phyloP scores from a whole-genome alignment of 176 grass and related monocot species.

The Luzula sylvatica region DNA sequence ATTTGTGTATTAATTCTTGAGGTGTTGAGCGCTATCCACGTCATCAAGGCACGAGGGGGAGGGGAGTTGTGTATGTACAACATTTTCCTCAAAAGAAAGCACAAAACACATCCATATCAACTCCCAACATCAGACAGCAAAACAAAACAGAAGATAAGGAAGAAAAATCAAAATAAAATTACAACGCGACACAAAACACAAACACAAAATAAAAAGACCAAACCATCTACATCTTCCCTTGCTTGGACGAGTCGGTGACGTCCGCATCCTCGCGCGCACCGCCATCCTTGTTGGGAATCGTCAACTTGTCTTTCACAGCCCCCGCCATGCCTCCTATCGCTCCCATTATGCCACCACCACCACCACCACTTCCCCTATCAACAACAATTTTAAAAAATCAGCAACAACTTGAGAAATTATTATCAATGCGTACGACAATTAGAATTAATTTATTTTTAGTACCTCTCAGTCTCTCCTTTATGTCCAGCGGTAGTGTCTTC shows the following conservation, averaged over 20 bases:
- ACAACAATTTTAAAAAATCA: not conserved
- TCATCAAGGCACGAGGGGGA: too few species aligned
- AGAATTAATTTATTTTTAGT: too few species aligned
- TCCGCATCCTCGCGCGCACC: constrained; percentile 30
- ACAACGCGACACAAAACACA: not conserved
- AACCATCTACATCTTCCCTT: constrained; percentile 11
- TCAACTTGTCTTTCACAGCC: constrained; percentile 61
- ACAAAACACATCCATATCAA: not conserved
- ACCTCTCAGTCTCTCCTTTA: constrained; percentile 4
- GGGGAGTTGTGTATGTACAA: too few species aligned
- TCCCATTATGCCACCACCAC: constrained; percentile 22
- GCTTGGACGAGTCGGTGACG: constrained; percentile 20
- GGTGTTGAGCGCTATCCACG: too few species aligned
- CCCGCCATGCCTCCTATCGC: constrained; percentile 56
- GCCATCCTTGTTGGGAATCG: constrained; percentile 19
- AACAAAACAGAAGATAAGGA: not conserved
- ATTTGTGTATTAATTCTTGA: too few species aligned
- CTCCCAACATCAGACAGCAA: not conserved
- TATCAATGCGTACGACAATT: too few species aligned
- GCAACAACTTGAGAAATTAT: not conserved
- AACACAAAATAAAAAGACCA: not conserved
- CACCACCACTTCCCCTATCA: constrained; percentile 19
- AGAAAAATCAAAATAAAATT: too few species aligned
- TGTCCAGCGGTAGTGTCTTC: not conserved
- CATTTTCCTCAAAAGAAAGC: too few species aligned